Evolutionary conservation across 2,329 filamentous ascomycete genomes (phyloP), one percentile per base, ranked within the genome.

Genomic region (Clathrospora elynae): DNA sequence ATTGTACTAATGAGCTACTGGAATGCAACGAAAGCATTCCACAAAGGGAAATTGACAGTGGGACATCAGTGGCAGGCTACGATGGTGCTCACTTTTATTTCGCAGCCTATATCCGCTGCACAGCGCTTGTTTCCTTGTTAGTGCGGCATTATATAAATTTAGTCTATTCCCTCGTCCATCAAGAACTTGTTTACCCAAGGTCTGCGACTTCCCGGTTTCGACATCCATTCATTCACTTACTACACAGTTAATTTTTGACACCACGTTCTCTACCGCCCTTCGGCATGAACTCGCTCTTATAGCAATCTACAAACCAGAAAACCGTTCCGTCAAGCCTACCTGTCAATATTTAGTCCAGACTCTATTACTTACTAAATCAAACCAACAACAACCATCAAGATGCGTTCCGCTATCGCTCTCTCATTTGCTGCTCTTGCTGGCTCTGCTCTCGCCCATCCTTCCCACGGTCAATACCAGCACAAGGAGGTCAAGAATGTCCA

Each of bases 151-250:
- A 57, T 62, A 62, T 62, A 62, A 61, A 61, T 55, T 19, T 50
- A 49, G 49, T 57, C 48, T 49, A 40, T 55, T 48, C 47, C 58
- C 51, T 56, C 46, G 39, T 34, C 48, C 35, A 43, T 47, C 37
- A n/a, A n/a, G n/a, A n/a, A n/a, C 44, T 40, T 35, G 45, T 41
- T 52, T 51, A 38, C 35, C 31, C 33, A 59, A 64, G 61, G 61
- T 64, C 59, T 66, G 62, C 57, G 62, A 66, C 61, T 64, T 62
- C 60, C 59, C 64, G 61, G 58, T 62, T 61, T 52, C 59, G 55
- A 57, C 49, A 49, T 49, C 42, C 55, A 54, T 45, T 56, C 59
- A 55, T 57, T 62, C 57, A 46, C 52, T 61, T 53, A 54, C 46
- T 44, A 35, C 35, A 49, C 51, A 51, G 59, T 66, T 61, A 62